A percentile compares a stretch with the other conserved stretches of the same genome.
Conservation (phyloP, 208 protist genomes). For the Crithidia acanthocephali region DNA sequence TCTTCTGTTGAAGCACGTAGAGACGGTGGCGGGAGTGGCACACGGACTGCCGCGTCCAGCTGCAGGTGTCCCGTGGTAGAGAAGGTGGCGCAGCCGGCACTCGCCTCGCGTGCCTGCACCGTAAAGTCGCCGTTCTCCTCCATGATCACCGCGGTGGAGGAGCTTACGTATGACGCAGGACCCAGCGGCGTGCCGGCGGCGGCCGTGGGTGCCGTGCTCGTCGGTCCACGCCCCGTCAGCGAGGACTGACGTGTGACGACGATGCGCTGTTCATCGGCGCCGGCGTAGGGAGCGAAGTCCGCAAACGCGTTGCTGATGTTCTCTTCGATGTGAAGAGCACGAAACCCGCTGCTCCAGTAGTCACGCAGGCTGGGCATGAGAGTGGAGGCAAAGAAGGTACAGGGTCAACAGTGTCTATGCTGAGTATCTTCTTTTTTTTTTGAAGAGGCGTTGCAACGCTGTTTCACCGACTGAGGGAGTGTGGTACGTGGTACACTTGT, state of each 20-base stretch:
- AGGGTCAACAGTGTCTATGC: no score
- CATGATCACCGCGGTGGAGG: conserved; percentile 38
- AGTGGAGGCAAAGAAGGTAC: no score
- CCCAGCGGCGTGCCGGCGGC: conserved; percentile 23
- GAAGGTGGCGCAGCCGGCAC: conserved; percentile 50
- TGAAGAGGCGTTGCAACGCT: no score
- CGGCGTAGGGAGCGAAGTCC: conserved; percentile 84
- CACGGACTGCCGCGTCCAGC: conserved; percentile 37
- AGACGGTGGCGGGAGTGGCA: conserved; percentile 36
- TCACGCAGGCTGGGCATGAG: conserved; percentile 27
- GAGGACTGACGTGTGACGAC: conserved; percentile 51
- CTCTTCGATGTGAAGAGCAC: conserved; percentile 73
- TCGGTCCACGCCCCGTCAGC: neutral
- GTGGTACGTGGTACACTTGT: no score
- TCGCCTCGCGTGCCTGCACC: conserved; percentile 35
- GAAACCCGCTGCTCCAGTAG: conserved; percentile 56
- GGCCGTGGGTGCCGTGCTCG: neutral
- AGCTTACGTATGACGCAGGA: conserved; percentile 24
- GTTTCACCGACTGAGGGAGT: no score
- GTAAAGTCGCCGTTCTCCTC: conserved; percentile 59
- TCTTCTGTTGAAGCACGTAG: neutral
- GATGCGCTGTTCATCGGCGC: conserved; percentile 72
- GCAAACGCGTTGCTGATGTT: conserved; percentile 65
- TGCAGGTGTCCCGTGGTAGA: conserved; percentile 44
- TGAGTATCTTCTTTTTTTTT: no score